Percentiles rank a stretch among this genome's conserved stretches.
Conservation (phyloP, 2,329 filamentous ascomycete species). For the Aspergillus thermomutatus region DNA sequence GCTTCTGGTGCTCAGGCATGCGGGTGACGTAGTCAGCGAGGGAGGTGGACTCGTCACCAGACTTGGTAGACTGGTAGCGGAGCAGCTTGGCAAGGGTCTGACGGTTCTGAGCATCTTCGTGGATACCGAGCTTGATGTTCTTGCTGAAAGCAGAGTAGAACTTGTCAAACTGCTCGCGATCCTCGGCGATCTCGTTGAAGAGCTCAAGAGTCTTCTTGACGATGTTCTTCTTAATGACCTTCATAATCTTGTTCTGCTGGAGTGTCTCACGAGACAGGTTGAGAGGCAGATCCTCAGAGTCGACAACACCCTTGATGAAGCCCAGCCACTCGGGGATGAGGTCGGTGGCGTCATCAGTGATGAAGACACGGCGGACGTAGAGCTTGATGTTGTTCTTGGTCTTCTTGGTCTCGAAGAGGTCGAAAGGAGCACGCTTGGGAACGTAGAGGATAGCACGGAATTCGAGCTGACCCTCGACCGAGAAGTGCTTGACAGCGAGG, state of each 20-base stretch:
- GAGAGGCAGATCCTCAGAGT: constrained; percentile 98
- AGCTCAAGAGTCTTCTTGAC: constrained; percentile 99
- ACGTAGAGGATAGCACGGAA: constrained; percentile 99
- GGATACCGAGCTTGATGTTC: constrained; percentile 99
- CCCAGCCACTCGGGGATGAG: constrained; percentile 98
- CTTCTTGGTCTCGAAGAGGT: constrained; percentile 99
- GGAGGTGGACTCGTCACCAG: constrained; percentile 90
- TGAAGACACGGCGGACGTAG: constrained; percentile 99
- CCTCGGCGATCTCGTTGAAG: constrained; percentile 98
- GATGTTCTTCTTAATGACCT: constrained; percentile 99
- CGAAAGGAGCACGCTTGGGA: constrained; percentile 98
- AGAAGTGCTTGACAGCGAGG: constrained; percentile 99
- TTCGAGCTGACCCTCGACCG: constrained; percentile 99
- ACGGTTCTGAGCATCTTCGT: constrained; percentile 99
- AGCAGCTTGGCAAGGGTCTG: constrained; percentile 90
- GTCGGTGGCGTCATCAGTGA: constrained; percentile 98
- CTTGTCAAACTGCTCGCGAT: constrained; percentile 99
- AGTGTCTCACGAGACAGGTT: constrained; percentile 99
- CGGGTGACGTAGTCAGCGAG: constrained; percentile 96
- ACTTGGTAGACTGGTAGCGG: constrained; percentile 98
- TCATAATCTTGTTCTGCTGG: constrained; percentile 99
- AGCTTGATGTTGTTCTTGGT: constrained; percentile 99
- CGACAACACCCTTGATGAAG: constrained; percentile 99
- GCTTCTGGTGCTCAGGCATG: constrained; percentile 99
- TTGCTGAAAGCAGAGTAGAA: constrained; percentile 99